Conservation (phyloP, 768 basidiomycete species). For the Vararia minispora region DNA sequence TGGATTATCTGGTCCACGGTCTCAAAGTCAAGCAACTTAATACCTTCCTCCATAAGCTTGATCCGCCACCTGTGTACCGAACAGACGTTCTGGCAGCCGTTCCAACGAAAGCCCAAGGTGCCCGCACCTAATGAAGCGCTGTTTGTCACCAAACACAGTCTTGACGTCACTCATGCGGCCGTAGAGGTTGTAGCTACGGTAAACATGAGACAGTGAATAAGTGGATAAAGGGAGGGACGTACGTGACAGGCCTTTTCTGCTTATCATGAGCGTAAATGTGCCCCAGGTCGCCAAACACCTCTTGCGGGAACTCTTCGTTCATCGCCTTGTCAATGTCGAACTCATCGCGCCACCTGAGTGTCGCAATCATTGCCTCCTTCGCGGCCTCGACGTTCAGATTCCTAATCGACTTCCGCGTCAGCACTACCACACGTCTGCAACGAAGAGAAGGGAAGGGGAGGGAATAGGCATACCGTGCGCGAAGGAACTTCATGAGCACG, state of each 20-base stretch:
- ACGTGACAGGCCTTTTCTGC: slow-evolving; percentile 59
- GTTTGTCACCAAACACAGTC: slow-evolving; percentile 66
- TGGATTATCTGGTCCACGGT: slow-evolving; percentile 31
- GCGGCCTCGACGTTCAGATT: slow-evolving; percentile 44
- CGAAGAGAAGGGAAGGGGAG: neutral
- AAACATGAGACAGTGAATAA: neutral
- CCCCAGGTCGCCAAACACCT: slow-evolving; percentile 39
- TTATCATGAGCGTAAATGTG: slow-evolving; percentile 63
- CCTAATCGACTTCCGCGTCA: slow-evolving; percentile 20
- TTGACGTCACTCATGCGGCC: slow-evolving; percentile 57
- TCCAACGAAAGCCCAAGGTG: slow-evolving; percentile 16
- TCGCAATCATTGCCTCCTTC: slow-evolving; percentile 53
- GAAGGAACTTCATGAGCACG: slow-evolving; percentile 70
- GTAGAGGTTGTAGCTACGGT: slow-evolving; percentile 63
- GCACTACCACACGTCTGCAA: neutral
- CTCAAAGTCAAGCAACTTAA: slow-evolving; percentile 56
- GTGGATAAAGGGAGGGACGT: slow-evolving; percentile 17
- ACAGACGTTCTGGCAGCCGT: too few species aligned
- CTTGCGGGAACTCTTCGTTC: slow-evolving; percentile 32
- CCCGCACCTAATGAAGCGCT: slow-evolving; percentile 59
- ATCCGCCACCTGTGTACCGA: slow-evolving; percentile 55
- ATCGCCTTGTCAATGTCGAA: slow-evolving; percentile 51
- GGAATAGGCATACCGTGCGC: slow-evolving; percentile 44
- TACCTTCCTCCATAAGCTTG: slow-evolving; percentile 60
- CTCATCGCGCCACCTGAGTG: slow-evolving; percentile 59